Conservation (phyloP, 805 yeast genomes). For the Schizosaccharomyces japonicus region DNA sequence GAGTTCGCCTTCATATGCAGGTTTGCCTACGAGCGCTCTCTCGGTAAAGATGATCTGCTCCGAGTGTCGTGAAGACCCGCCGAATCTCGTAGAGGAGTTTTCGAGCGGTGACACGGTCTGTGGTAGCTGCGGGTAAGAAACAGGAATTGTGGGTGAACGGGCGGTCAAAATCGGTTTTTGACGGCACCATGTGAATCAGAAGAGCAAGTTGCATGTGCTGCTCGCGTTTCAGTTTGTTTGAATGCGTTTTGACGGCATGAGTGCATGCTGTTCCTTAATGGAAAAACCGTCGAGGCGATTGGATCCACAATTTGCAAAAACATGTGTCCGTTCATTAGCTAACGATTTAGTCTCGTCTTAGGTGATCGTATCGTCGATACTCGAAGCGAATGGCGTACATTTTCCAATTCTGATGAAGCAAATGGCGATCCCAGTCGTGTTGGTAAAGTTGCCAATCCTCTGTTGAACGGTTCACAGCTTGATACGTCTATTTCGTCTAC, state of each 20-base stretch:
- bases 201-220: no score
- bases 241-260: no score
- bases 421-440: constrained; percentile 98
- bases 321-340: neutral
- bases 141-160: no score
- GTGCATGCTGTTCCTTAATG: no score
- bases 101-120: constrained; percentile 98
- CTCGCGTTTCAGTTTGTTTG: no score
- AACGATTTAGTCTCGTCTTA: constrained; percentile 32
- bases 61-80: constrained; percentile 87
- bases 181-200: neutral
- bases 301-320: no score
- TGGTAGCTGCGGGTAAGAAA: constrained; percentile 84
- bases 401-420: constrained; percentile 74
- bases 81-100: constrained; percentile 80
- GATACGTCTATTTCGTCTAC: constrained; percentile 79
- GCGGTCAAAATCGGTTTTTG: neutral
- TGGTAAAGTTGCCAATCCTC: constrained; percentile 87
- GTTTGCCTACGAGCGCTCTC: constrained; percentile 17
- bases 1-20: constrained; percentile 1
- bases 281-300: no score
- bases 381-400: constrained; percentile 95
- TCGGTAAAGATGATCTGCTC: constrained; percentile 83
- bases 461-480: constrained; percentile 72
- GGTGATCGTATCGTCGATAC: constrained; percentile 85